A percentile compares a stretch with the other conserved stretches of the same genome.
Conservation (phyloP, 1,284 basidiomycete species). For the Cerrena zonata region DNA sequence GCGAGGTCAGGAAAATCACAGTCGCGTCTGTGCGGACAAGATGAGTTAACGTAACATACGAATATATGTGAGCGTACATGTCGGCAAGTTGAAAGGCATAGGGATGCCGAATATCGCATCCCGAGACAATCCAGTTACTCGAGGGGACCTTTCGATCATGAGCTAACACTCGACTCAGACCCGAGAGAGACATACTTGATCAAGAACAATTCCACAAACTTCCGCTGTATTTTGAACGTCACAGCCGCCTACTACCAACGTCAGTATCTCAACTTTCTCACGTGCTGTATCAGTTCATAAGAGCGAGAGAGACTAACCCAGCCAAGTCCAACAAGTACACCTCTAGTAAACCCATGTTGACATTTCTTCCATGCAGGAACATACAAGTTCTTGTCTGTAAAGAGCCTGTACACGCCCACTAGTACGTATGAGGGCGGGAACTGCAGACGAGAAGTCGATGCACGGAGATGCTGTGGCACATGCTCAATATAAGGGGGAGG, state of each 20-base stretch:
- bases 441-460: conserved; percentile 52
- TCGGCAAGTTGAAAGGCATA: conserved; percentile 60
- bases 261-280: not conserved
- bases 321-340: conserved; percentile 51
- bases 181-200: conserved; percentile 42
- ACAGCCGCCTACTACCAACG: conserved; percentile 41
- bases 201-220: conserved; percentile 57
- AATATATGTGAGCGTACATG: conserved; percentile 42
- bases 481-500: conserved; percentile 20
- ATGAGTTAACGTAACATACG: not conserved
- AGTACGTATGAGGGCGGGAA: conserved; percentile 72
- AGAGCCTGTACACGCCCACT: conserved; percentile 68
- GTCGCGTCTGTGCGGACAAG: conserved; percentile 56
- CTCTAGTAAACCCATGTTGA: conserved; percentile 58
- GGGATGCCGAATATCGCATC: conserved; percentile 60
- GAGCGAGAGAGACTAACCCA: conserved; percentile 51
- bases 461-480: conserved; percentile 41
- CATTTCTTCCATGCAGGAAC: conserved; percentile 73
- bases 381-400: conserved; percentile 59
- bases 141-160: conserved; percentile 45
- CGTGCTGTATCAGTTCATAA: not conserved
- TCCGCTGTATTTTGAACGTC: conserved; percentile 61
- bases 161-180: not conserved
- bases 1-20: conserved; percentile 63
- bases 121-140: conserved; percentile 58